These are phyloP conservation scores for Mortierella sp. DNA, from an alignment of 371 early-diverging fungal genomes.

Conservation along the genomic window DNA sequence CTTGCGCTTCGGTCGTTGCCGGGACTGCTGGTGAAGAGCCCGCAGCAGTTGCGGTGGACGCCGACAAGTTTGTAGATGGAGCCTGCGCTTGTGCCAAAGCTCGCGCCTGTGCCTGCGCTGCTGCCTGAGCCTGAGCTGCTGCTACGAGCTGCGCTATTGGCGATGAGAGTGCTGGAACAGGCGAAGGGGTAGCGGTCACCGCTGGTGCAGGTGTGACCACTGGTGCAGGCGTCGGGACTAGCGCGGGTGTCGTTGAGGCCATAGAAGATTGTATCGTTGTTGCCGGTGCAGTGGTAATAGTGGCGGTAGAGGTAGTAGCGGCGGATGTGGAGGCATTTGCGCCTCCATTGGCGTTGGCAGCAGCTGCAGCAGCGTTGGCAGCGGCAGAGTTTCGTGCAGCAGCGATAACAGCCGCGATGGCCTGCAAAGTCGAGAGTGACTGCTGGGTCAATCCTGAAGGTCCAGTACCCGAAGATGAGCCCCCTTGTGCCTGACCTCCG, in stretches of 20 bases:
- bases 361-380: slow-evolving; percentile 4
- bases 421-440: slow-evolving; percentile 29
- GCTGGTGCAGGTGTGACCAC: slow-evolving; percentile 7
- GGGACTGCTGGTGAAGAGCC: slow-evolving; percentile 7
- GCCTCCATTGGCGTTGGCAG: background rate
- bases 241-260: slow-evolving; percentile 15
- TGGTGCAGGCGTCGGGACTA: background rate
- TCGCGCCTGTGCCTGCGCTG: slow-evolving; percentile 27
- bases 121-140: slow-evolving; percentile 44
- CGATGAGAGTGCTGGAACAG: slow-evolving; percentile 19
- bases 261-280: background rate
- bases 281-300: background rate
- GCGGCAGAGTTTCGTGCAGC: slow-evolving; percentile 18
- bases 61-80: slow-evolving; percentile 2
- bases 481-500: slow-evolving; percentile 10
- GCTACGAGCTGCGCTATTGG: slow-evolving; percentile 53
- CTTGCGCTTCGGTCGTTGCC: slow-evolving; percentile 16
- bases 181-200: background rate
- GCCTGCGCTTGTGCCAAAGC: slow-evolving; percentile 9
- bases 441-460: slow-evolving; percentile 8
- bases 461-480: background rate
- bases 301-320: background rate
- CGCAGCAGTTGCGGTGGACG: background rate
- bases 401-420: slow-evolving; percentile 31
- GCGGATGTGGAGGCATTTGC: background rate